Conservation (phyloP, 139 green algal genomes). For the Chlamydomonas sphaeroides region DNA sequence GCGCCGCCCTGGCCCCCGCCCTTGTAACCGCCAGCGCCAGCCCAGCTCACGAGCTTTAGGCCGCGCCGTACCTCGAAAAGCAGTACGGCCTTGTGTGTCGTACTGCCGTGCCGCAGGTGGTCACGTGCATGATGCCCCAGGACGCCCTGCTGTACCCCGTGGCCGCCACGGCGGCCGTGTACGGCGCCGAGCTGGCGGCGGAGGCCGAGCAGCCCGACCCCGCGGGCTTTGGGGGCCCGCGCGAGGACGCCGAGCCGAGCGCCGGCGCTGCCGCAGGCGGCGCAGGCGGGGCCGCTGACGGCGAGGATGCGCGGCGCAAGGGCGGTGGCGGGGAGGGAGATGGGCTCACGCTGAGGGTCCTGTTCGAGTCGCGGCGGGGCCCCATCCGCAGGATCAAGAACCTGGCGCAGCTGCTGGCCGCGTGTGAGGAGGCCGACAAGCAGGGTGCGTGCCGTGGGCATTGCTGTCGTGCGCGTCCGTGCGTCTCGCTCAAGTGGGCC, state of each 20-base stretch:
- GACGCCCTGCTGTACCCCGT: neutral
- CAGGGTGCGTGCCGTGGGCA: neutral
- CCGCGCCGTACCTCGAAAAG: no score
- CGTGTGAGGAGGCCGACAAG: neutral
- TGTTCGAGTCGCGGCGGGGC: neutral
- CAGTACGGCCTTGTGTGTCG: no score
- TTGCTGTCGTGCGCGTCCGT: no score
- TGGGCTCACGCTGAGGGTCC: neutral
- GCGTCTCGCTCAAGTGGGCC: no score
- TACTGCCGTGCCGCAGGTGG: no score
- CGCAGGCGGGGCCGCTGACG: neutral
- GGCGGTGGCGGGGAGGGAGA: neutral
- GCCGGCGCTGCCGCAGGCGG: no score
- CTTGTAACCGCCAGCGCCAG: no score
- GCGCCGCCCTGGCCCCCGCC: no score
- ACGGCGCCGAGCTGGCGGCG: no score
- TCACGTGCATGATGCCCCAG: neutral
- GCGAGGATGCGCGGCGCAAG: neutral
- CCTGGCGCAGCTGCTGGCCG: neutral
- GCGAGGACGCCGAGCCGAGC: neutral
- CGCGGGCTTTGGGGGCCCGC: neutral
- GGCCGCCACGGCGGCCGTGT: no score
- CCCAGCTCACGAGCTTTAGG: no score
- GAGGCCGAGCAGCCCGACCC: neutral
- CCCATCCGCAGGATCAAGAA: neutral